Conservation (phyloP, 1,284 basidiomycete genomes). For the Sphagnurus paluster region DNA sequence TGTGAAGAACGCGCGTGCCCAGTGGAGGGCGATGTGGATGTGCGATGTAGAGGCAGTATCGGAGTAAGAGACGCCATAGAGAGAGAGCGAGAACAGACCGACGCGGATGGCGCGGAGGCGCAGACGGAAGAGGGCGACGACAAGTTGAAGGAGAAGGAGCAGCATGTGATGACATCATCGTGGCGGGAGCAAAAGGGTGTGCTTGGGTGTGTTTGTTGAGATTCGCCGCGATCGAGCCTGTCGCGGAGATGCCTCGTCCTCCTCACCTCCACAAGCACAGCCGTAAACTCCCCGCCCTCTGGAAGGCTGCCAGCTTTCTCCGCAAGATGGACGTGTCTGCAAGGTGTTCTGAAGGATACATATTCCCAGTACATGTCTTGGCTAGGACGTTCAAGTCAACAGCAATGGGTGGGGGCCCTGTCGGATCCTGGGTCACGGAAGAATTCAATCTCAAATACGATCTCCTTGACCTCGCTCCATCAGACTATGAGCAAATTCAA, state of each 20-base stretch:
- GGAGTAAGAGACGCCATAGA: constrained; percentile 19
- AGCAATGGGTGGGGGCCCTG: no score
- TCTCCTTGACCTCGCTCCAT: no score
- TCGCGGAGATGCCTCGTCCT: constrained; percentile 80
- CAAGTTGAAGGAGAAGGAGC: background rate
- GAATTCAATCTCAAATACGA: no score
- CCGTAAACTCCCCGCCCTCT: constrained; percentile 82
- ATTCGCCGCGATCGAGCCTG: constrained; percentile 72
- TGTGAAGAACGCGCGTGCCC: constrained; percentile 33
- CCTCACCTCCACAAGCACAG: constrained; percentile 79
- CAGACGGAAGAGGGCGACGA: constrained; percentile 7
- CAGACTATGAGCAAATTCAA: no score
- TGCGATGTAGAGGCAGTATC: constrained; percentile 17
- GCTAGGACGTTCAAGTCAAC: no score
- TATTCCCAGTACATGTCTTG: no score
- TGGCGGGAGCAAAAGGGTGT: constrained; percentile 4
- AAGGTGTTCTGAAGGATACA: no score
- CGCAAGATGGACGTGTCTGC: constrained; percentile 77
- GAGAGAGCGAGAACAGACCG: constrained; percentile 11
- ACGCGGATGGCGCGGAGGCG: constrained; percentile 1
- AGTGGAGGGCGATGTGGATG: constrained; percentile 28
- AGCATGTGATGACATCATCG: constrained; percentile 6
- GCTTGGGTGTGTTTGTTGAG: constrained; percentile 42
- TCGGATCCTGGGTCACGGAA: no score
- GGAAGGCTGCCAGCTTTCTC: constrained; percentile 85